Percentiles rank a stretch among this genome's conserved stretches.
Conservation (phyloP, 2,329 filamentous ascomycete species). For the Xylaria sp. region DNA sequence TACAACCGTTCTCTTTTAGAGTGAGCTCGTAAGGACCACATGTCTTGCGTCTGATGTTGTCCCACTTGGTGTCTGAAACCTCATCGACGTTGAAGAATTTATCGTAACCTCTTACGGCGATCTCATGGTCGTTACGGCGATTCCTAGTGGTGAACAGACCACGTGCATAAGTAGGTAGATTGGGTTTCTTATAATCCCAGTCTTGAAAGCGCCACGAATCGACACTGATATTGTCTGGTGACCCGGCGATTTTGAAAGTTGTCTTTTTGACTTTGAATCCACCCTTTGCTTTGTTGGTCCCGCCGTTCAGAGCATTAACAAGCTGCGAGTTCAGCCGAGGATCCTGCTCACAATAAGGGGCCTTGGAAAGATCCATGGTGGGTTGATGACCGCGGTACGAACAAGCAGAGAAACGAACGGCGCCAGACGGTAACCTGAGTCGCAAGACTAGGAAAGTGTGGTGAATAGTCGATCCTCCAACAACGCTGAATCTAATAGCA, state of each 20-base stretch:
- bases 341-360: conserved; percentile 77
- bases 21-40: conserved; percentile 93
- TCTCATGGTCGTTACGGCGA: conserved; percentile 74
- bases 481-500: not conserved
- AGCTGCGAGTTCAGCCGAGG: conserved; percentile 73
- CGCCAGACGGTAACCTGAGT: not conserved
- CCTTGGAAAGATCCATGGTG: conserved; percentile 53
- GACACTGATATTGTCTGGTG: conserved; percentile 73
- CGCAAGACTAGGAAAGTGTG: not conserved
- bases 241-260: conserved; percentile 75
- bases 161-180: conserved; percentile 90
- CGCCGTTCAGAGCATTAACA: conserved; percentile 70
- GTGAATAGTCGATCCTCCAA: not conserved
- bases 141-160: conserved; percentile 90
- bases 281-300: conserved; percentile 66
- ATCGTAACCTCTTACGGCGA: conserved; percentile 91
- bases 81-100: conserved; percentile 98
- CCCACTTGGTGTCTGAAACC: conserved; percentile 84
- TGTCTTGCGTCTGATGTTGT: conserved; percentile 79
- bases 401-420: not conserved
- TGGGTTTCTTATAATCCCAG: conserved; percentile 91
- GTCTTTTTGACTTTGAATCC: conserved; percentile 81
- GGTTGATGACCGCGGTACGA: conserved; percentile 21
- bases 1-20: conserved; percentile 99
- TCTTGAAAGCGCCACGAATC: conserved; percentile 95